A percentile compares a stretch with the other conserved stretches of the same genome.
Conservation (phyloP, 83 land plant species). For the Diphasiastrum complanatum region DNA sequence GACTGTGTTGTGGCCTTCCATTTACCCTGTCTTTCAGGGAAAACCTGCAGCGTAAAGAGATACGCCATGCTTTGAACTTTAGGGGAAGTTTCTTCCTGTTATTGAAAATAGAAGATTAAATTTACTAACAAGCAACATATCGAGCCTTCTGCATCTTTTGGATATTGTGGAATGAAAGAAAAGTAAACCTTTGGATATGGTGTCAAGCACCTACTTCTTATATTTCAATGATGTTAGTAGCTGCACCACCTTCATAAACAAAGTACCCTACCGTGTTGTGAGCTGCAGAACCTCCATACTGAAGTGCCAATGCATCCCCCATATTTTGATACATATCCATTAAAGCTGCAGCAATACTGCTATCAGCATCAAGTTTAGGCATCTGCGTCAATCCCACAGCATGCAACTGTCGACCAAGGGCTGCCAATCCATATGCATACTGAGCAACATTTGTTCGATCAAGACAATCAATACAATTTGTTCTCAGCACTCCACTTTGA, state of each 20-base stretch:
- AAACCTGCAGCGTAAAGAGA: conserved; percentile 49
- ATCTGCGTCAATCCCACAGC: conserved; percentile 68
- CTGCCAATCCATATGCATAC: conserved; percentile 94
- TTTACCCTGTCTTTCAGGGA: conserved; percentile 95
- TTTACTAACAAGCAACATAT: neutral
- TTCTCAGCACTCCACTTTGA: conserved; percentile 88
- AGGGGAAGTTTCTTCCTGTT: no score
- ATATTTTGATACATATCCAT: conserved; percentile 96
- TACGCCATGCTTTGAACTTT: neutral
- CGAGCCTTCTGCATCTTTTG: neutral
- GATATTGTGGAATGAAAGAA: no score
- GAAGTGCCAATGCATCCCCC: conserved; percentile 98
- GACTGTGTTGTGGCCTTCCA: conserved; percentile 99
- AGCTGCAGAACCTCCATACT: conserved; percentile 98
- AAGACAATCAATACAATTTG: conserved; percentile 96
- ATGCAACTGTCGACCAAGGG: conserved; percentile 80
- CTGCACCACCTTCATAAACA: neutral
- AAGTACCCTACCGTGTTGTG: conserved; percentile 67
- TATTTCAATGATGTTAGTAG: no score
- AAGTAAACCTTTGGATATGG: no score
- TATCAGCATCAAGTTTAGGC: conserved; percentile 77
- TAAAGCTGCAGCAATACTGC: conserved; percentile 79
- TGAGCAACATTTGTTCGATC: conserved; percentile 98
- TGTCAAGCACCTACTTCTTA: no score
- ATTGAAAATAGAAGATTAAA: neutral